Conservation (phyloP, 441 rosid genomes). For the Macaranga tanarius region DNA sequence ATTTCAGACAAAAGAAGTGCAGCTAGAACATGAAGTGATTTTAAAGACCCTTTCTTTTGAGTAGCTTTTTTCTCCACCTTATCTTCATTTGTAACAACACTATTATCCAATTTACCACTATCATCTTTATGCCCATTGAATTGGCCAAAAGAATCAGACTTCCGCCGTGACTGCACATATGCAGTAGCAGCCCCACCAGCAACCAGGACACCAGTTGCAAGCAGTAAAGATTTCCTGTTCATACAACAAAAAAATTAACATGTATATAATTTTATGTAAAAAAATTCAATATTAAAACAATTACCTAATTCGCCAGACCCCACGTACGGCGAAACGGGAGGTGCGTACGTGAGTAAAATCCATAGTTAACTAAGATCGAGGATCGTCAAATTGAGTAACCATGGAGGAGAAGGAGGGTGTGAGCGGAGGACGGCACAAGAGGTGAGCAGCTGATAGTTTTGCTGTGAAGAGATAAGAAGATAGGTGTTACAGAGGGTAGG, state of each 20-base stretch:
- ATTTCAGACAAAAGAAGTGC: slow-evolving; percentile 81
- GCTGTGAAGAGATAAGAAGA: no score
- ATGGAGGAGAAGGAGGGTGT: background rate
- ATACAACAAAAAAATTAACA: slow-evolving; percentile 5
- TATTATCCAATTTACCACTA: slow-evolving; percentile 38
- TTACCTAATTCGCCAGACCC: background rate
- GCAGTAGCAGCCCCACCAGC: slow-evolving; percentile 94
- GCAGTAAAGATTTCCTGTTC: slow-evolving; percentile 73
- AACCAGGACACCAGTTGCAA: slow-evolving; percentile 79
- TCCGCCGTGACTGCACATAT: slow-evolving; percentile 59
- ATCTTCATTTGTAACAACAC: slow-evolving; percentile 27
- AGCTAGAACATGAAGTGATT: slow-evolving; percentile 79
- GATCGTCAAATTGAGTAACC: background rate
- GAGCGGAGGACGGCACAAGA: background rate
- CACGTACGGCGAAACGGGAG: background rate
- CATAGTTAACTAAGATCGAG: background rate
- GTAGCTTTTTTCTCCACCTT: slow-evolving; percentile 41
- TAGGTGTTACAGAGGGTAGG: no score
- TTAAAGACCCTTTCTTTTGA: slow-evolving; percentile 65
- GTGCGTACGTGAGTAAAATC: background rate
- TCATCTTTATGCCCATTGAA: slow-evolving; percentile 53
- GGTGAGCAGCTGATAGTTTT: no score
- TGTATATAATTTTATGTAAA: background rate
- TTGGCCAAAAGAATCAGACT: slow-evolving; percentile 38
- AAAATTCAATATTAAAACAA: no score